Percentiles rank a stretch among this genome's conserved stretches.
Conservation (phyloP, 2,329 filamentous ascomycete genomes). For the Penicillium sp. region DNA sequence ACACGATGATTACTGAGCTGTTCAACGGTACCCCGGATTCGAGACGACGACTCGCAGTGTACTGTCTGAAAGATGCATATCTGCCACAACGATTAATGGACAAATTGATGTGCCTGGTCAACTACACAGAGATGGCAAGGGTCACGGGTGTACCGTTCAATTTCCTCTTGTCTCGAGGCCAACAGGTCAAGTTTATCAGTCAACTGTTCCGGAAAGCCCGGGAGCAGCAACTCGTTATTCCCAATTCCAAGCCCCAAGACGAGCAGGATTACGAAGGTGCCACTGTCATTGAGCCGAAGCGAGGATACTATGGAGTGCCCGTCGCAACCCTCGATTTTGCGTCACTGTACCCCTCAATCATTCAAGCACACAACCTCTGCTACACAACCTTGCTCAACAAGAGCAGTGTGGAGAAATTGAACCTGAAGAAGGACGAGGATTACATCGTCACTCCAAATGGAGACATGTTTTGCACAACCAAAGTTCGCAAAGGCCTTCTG, state of each 20-base stretch:
- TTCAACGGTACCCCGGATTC: slow-evolving; percentile 97
- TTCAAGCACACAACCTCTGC: slow-evolving; percentile 96
- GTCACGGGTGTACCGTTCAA: slow-evolving; percentile 98
- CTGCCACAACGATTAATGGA: slow-evolving; percentile 92
- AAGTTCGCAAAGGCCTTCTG: slow-evolving; percentile 85
- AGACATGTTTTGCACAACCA: slow-evolving; percentile 84
- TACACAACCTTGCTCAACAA: slow-evolving; percentile 91
- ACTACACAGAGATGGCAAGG: slow-evolving; percentile 99
- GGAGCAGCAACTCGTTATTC: slow-evolving; percentile 90
- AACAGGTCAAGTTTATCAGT: slow-evolving; percentile 97
- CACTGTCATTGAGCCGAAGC: slow-evolving; percentile 91
- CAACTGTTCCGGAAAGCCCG: slow-evolving; percentile 93
- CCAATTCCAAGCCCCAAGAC: slow-evolving; percentile 70
- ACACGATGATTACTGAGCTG: slow-evolving; percentile 98
- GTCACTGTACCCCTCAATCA: slow-evolving; percentile 96
- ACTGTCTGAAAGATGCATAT: slow-evolving; percentile 97
- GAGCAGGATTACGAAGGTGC: slow-evolving; percentile 97
- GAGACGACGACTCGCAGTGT: slow-evolving; percentile 82
- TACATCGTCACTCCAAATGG: slow-evolving; percentile 96
- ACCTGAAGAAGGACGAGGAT: slow-evolving; percentile 81
- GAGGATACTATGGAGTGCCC: slow-evolving; percentile 91
- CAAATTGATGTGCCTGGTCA: slow-evolving; percentile 96
- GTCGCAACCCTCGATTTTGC: slow-evolving; percentile 98
- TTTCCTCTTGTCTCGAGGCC: slow-evolving; percentile 82
- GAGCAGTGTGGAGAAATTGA: slow-evolving; percentile 69